Evolutionary conservation across 306 rosid species (phyloP), one percentile per base, ranked within the genome.

Genomic region (Vicia sativa): DNA sequence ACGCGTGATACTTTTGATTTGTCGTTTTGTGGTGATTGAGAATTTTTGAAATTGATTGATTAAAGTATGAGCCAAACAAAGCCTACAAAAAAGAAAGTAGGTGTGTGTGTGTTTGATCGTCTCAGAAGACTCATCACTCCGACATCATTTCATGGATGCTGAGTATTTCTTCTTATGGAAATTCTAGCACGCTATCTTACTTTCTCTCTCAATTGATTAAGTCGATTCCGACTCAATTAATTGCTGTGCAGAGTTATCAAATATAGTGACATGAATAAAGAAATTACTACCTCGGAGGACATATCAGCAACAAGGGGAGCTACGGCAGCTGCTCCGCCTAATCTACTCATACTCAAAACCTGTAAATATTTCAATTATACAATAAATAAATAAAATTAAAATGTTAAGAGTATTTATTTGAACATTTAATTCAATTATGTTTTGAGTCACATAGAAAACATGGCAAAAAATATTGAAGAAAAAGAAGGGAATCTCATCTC

Each of bases 261-360:
- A 23, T 23, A 23, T 1, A 23, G 1, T 23, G 28, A 25, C 28
- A 25, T 25, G 3, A 25, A 25, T 3, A 25, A 25, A 25, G 38
- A 34, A 34, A 34, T 5, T 5, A 5, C 11, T 77, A 89, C 99
- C 96, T 88, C 96, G 2, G 92, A 78, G 26, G 92, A 86, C 49
- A 85, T 72, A 79, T 88, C 99, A 56, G 95, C 90, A 46, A 84
- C 95, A 6, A 86, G 91, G 50, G 99, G 97, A 62, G 95, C 97
- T 0, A 88, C 96, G 5, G 95, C 92, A 10, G 86, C 90, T 37
- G 97, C 99, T 73, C 97, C 97, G 50, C 99, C 99, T 80, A 95
- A 81, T 77, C 99, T 82, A 83, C 99, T 95, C 99, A 95, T 90
- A 88, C 99, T 95, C 71, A 95, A 85, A 71, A 95, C 99, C 99